Conservation (phyloP, 495 filamentous ascomycete genomes). For the Penicillium steckii region DNA sequence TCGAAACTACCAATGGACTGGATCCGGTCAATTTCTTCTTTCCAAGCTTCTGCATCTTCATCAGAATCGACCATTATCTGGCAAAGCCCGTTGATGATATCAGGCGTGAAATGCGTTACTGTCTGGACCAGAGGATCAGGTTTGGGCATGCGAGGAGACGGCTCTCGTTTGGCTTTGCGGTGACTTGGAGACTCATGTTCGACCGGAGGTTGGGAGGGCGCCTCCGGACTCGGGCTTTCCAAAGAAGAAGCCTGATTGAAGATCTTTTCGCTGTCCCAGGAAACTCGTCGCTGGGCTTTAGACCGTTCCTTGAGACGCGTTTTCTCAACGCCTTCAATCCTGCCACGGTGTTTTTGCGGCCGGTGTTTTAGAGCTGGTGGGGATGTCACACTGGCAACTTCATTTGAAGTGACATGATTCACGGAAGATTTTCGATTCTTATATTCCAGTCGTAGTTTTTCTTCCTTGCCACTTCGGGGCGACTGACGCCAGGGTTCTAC, state of each 20-base stretch:
- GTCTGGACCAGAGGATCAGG: constrained; percentile 32
- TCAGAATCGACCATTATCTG: constrained; percentile 35
- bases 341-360: constrained; percentile 43
- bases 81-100: constrained; percentile 39
- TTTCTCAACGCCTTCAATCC: constrained; percentile 25
- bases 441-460: constrained; percentile 31
- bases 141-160: constrained; percentile 9
- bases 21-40: constrained; percentile 39
- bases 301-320: constrained; percentile 17
- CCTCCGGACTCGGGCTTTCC: constrained; percentile 5
- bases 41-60: constrained; percentile 41
- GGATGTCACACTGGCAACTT: constrained; percentile 34
- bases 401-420: constrained; percentile 26
- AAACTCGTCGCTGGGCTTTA: constrained; percentile 41
- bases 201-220: constrained; percentile 1
- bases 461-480: constrained; percentile 31
- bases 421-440: constrained; percentile 32
- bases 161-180: constrained; percentile 16
- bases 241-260: constrained; percentile 26
- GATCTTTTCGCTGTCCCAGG: constrained; percentile 45
- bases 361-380: constrained; percentile 46
- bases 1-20: constrained; percentile 40
- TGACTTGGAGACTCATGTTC: constrained; percentile 22
- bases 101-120: constrained; percentile 40
- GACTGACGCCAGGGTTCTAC: constrained; percentile 37